Evolutionary conservation across 1,284 basidiomycete genomes (phyloP).

Genomic region (Cryptococcus maquisensis): DNA sequence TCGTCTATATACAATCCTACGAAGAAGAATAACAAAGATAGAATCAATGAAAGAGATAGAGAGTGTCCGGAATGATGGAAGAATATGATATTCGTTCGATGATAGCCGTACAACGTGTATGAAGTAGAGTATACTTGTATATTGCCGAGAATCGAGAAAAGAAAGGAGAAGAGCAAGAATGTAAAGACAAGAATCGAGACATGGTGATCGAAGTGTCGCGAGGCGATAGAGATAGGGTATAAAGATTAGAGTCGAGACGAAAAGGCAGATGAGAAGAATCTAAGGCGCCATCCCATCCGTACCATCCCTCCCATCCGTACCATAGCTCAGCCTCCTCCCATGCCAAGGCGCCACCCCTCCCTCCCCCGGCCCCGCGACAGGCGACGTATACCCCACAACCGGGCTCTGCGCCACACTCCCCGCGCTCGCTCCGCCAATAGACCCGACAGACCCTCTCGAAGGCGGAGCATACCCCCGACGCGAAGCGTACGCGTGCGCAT

Average conservation of each 20-base stretch:
- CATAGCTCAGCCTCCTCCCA: not conserved
- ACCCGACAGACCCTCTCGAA: not conserved
- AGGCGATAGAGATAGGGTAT: not conserved
- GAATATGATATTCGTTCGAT: not conserved
- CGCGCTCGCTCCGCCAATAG: not conserved
- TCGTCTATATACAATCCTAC: too few species aligned
- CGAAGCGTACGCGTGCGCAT: conserved; percentile 11
- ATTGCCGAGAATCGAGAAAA: not conserved
- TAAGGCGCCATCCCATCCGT: too few species aligned
- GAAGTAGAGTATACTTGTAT: not conserved
- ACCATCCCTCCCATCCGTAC: not conserved
- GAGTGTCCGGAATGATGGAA: not conserved
- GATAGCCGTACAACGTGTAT: not conserved
- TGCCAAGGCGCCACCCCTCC: not conserved
- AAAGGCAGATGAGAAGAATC: too few species aligned
- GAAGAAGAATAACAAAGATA: not conserved
- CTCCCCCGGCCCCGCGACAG: not conserved
- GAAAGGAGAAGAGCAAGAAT: not conserved
- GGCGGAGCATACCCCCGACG: conserved; percentile 5
- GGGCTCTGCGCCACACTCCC: not conserved
- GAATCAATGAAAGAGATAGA: not conserved
- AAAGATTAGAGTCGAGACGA: too few species aligned
- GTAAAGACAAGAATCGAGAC: not conserved
- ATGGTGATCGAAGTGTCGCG: too few species aligned
- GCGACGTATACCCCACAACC: not conserved